Evolutionary conservation across 2,329 filamentous ascomycete species (phyloP), one percentile per base, ranked within the genome.

Genomic region (Colletotrichum euphorbiae): DNA sequence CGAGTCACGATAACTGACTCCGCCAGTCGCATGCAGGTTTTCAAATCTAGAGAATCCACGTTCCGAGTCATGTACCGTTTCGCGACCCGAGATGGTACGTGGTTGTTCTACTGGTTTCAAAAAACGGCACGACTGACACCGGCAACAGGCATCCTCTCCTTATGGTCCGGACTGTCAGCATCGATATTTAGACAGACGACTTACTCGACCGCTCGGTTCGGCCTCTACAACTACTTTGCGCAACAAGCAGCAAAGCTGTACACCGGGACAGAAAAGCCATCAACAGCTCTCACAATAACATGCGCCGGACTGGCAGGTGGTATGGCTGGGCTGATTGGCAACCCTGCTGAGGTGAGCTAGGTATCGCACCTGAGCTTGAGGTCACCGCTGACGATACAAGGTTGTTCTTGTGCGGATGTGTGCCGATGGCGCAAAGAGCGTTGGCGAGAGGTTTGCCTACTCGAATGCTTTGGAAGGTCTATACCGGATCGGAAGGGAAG

Each of bases 391-490:
- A 56, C 62, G 19, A 59, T 3, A 24, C 5, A 5, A 76, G 73
- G 77, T 81, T 0, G 75, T 82, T 1, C 76, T 83, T 5, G 81
- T 83, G 0, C 74, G 81, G 6, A 83, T 83, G 81, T 83, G 81
- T 66, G 79, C 81, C 13, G 81, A 83, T 71, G 81, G 80, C 1
- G 81, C 81, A 0, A 82, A 79, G 68, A 64, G 75, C 1, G 70
- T 72, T 0, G 69, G 70, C 0, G 74, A 83, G 56, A 75, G 78
- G n/a, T 81, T 80, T 52, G 69, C 66, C 5, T 82, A 83, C 61
- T 71, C 76, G 0, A 81, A 83, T 43, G 79, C 80, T 0, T 9
- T 81, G 0, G 66, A 75, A 19, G 81, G 77, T 9, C 66, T 76
- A 48, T 71, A 74, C 21, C 73, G 77, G 13, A 77, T 80, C 21